A percentile compares a stretch with the other conserved stretches of the same genome.
These are phyloP conservation scores for Debaryomyces coudertii DNA, from an alignment of 1,139 yeast species.

Conservation along the genomic window DNA sequence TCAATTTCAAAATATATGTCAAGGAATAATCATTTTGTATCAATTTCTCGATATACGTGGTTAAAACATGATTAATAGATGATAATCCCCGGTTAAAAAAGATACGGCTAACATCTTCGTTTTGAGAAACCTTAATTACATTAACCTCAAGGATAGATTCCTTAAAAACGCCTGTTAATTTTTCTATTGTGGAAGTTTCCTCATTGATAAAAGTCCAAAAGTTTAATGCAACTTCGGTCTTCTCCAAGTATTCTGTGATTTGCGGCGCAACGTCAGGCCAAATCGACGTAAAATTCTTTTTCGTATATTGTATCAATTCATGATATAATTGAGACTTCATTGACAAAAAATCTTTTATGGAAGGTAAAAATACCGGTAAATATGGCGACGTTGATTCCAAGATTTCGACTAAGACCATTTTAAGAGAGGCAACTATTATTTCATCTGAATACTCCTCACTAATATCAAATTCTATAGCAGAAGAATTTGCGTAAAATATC, in stretches of 20 bases:
- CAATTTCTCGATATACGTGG: constrained; percentile 33
- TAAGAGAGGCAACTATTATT: constrained; percentile 52
- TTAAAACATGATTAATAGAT: constrained; percentile 40
- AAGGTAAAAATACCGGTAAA: constrained; percentile 33
- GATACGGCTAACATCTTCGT: constrained; percentile 27
- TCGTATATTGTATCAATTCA: constrained; percentile 50
- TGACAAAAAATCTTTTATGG: constrained; percentile 28
- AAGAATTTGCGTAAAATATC: constrained; percentile 56
- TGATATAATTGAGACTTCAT: constrained; percentile 31
- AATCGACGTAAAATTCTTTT: constrained; percentile 48
- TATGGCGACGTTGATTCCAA: constrained; percentile 48
- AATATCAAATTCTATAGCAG: constrained; percentile 61
- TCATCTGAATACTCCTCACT: constrained; percentile 35
- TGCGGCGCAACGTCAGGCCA: constrained; percentile 31
- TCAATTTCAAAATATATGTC: constrained; percentile 30
- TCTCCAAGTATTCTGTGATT: constrained; percentile 57
- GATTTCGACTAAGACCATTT: constrained; percentile 56
- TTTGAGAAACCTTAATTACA: constrained; percentile 9
- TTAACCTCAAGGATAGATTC: constrained; percentile 18
- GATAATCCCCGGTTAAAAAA: constrained; percentile 35
- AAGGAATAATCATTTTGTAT: constrained; percentile 24
- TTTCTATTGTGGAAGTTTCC: constrained; percentile 12
- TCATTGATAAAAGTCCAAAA: constrained; percentile 48
- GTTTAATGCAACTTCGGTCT: constrained; percentile 54
- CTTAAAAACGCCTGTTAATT: constrained; percentile 21